These are phyloP conservation scores for Collariella sp. DNA, from an alignment of 495 filamentous ascomycete species.

Conservation along the genomic window DNA sequence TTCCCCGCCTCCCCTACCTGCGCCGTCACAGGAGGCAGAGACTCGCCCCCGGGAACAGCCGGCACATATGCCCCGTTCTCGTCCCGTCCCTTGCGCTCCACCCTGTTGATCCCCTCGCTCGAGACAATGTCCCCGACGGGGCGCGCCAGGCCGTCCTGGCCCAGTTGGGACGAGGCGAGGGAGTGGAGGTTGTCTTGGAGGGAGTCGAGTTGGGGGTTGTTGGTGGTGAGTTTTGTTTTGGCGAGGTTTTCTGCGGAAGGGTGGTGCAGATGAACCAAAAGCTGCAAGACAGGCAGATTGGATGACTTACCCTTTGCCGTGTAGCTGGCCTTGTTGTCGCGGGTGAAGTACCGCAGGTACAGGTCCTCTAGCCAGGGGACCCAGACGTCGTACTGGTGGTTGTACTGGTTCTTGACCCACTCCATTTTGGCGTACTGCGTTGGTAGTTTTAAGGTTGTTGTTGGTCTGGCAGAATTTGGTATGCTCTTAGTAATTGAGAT, in stretches of 20 bases:
- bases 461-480: neutral
- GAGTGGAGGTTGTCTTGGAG: slow-evolving; percentile 55
- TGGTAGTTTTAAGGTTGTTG: no score
- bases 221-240: slow-evolving; percentile 57
- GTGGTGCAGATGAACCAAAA: neutral
- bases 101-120: slow-evolving; percentile 56
- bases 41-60: slow-evolving; percentile 6
- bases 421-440: slow-evolving; percentile 29
- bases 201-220: slow-evolving; percentile 51
- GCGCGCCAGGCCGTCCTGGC: slow-evolving; percentile 52
- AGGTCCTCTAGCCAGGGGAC: slow-evolving; percentile 68
- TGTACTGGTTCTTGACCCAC: slow-evolving; percentile 51
- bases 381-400: slow-evolving; percentile 61
- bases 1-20: no score
- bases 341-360: slow-evolving; percentile 60
- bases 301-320: slow-evolving; percentile 21
- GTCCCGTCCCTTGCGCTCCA: slow-evolving; percentile 54
- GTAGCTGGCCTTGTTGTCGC: slow-evolving; percentile 65
- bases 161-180: slow-evolving; percentile 50
- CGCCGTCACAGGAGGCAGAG: no score
- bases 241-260: slow-evolving; percentile 50
- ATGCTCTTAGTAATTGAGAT: no score
- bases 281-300: neutral
- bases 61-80: slow-evolving; percentile 44
- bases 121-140: slow-evolving; percentile 52